A percentile compares a stretch with the other conserved stretches of the same genome.
Evolutionary conservation across 345 rosid species (phyloP).

Genomic region (Brassica nigra): DNA sequence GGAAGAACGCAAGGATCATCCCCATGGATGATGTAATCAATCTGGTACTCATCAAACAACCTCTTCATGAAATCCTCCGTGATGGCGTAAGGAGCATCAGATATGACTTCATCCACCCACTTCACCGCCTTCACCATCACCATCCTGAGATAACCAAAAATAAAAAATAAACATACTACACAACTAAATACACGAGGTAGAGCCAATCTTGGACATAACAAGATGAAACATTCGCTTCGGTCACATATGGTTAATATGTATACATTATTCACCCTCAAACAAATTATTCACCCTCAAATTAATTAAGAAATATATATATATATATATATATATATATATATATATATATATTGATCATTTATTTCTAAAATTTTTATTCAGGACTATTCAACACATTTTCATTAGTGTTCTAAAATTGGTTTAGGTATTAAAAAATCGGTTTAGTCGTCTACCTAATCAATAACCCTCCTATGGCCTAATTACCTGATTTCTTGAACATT

Average conservation of each 20-base stretch:
- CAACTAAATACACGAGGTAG: neutral
- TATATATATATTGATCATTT: too few relatives aligned
- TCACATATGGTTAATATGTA: too few relatives aligned
- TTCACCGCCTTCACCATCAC: conserved; percentile 84
- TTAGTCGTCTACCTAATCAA: too few relatives aligned
- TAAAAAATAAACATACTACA: neutral
- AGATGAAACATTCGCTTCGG: neutral
- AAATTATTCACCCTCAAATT: too few relatives aligned
- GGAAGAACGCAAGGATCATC: conserved; percentile 97
- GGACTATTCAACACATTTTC: too few relatives aligned
- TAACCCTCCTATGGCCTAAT: too few relatives aligned
- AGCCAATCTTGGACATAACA: neutral
- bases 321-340: too few relatives aligned
- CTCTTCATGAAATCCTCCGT: conserved; percentile 83
- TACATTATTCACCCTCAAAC: too few relatives aligned
- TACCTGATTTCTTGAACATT: too few relatives aligned
- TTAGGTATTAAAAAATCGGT: neutral
- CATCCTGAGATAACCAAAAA: conserved; percentile 31
- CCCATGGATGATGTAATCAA: conserved; percentile 91
- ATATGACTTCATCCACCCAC: conserved; percentile 96
- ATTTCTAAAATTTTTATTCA: too few relatives aligned
- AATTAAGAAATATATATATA: too few relatives aligned
- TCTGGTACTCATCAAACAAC: conserved; percentile 77
- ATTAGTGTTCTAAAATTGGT: neutral
- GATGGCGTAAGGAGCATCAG: conserved; percentile 87